Percentiles rank a stretch among this genome's conserved stretches.
Conservation (phyloP, 805 yeast species). For the Candida gorgasii region DNA sequence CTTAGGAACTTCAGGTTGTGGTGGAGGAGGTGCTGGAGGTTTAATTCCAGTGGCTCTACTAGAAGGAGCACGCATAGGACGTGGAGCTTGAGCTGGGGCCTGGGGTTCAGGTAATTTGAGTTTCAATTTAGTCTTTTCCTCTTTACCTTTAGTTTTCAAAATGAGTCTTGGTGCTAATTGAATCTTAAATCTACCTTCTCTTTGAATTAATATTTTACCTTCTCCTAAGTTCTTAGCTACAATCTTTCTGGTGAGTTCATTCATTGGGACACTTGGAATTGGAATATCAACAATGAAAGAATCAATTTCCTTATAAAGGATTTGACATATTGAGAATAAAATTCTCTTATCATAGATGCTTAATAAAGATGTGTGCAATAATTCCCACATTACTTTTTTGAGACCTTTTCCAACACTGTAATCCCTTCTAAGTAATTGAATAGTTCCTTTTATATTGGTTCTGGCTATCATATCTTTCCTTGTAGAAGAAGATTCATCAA, state of each 20-base stretch:
- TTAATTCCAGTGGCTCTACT: slow-evolving; percentile 4
- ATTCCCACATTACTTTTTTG: slow-evolving; percentile 63
- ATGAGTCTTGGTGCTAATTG: slow-evolving; percentile 39
- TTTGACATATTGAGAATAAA: slow-evolving; percentile 63
- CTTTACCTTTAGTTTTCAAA: slow-evolving; percentile 9
- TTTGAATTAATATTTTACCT: slow-evolving; percentile 57
- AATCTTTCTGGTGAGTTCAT: slow-evolving; percentile 52
- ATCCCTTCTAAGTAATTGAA: slow-evolving; percentile 62
- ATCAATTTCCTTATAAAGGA: slow-evolving; percentile 64
- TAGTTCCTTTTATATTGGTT: slow-evolving; percentile 62
- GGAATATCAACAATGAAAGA: slow-evolving; percentile 61
- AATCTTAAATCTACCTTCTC: slow-evolving; percentile 59
- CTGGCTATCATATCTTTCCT: slow-evolving; percentile 70
- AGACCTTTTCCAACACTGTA: slow-evolving; percentile 59
- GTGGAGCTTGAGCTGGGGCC: slow-evolving; percentile 4
- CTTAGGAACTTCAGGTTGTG: slow-evolving; percentile 1
- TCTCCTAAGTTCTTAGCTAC: slow-evolving; percentile 56
- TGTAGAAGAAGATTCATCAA: slow-evolving; percentile 47
- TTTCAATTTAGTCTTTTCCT: slow-evolving; percentile 15
- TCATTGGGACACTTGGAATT: slow-evolving; percentile 58
- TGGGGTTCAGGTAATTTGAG: slow-evolving; percentile 7
- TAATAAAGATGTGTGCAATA: slow-evolving; percentile 60
- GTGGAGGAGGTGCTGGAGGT: slow-evolving; percentile 2
- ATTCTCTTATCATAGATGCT: slow-evolving; percentile 60
- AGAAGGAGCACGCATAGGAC: slow-evolving; percentile 7